A percentile compares a stretch with the other conserved stretches of the same genome.
These are phyloP conservation scores for Rutstroemia sp. DNA, from an alignment of 2,329 filamentous ascomycete species.

Conservation along the genomic window DNA sequence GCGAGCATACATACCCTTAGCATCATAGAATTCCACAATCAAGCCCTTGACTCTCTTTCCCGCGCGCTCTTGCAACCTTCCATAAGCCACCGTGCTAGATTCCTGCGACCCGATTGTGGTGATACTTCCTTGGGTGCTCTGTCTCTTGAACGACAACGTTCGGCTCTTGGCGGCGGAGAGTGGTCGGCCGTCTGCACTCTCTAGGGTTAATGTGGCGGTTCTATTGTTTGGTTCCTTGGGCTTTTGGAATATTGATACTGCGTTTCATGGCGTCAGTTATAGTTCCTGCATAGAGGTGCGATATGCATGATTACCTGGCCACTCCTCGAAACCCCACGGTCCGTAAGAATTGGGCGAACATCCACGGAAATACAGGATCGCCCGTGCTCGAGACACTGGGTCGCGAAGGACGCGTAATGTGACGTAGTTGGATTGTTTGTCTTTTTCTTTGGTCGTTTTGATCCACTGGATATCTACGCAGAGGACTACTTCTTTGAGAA, in stretches of 20 bases:
- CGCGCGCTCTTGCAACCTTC: neutral
- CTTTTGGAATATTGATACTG: slow-evolving; percentile 14
- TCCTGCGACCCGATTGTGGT: slow-evolving; percentile 15
- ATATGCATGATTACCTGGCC: slow-evolving; percentile 12
- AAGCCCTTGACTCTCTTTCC: slow-evolving; percentile 12
- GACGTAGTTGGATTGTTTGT: slow-evolving; percentile 11
- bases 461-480: slow-evolving; percentile 13
- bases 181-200: slow-evolving; percentile 11
- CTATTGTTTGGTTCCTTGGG: slow-evolving; percentile 13
- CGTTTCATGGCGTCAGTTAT: neutral
- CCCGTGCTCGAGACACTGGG: slow-evolving; percentile 5
- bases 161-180: slow-evolving; percentile 7
- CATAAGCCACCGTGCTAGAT: slow-evolving; percentile 10
- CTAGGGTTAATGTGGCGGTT: slow-evolving; percentile 5
- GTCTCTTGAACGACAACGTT: neutral
- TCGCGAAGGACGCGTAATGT: slow-evolving; percentile 20
- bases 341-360: neutral
- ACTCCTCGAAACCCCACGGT: slow-evolving; percentile 20
- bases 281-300: neutral
- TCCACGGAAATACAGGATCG: slow-evolving; percentile 18
- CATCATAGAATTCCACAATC: slow-evolving; percentile 15
- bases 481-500: slow-evolving; percentile 14
- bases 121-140: slow-evolving; percentile 15
- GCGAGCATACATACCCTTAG: neutral
- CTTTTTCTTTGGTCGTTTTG: slow-evolving; percentile 11